These are phyloP conservation scores for Leccinum fallax DNA, from an alignment of 1,284 basidiomycete genomes.

Conservation along the genomic window DNA sequence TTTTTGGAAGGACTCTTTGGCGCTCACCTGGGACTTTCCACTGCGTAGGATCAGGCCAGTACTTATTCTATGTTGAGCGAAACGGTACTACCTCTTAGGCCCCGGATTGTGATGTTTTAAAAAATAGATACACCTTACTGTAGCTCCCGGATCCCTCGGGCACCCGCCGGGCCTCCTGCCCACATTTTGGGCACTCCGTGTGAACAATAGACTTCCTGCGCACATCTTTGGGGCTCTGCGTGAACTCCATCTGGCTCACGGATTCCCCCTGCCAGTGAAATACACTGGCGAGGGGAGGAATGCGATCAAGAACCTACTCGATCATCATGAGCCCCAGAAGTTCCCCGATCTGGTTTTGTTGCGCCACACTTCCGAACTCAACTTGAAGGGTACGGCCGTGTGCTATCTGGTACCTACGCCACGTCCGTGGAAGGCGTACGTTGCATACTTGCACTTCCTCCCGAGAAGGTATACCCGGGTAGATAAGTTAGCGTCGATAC, in stretches of 20 bases:
- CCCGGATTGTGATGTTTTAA: no score
- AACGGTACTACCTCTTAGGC: no score
- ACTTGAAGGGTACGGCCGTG: constrained; percentile 24
- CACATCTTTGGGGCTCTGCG: no score
- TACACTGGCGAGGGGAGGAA: constrained; percentile 25
- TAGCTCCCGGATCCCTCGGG: no score
- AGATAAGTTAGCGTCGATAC: not conserved
- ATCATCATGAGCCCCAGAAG: constrained; percentile 25
- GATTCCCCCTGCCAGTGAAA: no score
- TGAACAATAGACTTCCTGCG: no score
- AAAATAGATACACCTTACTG: no score
- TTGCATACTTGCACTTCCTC: constrained; percentile 51
- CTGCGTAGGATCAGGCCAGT: no score
- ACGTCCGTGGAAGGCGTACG: constrained; percentile 33
- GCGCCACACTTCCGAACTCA: constrained; percentile 31
- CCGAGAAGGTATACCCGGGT: constrained; percentile 33
- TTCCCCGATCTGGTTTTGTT: constrained; percentile 30
- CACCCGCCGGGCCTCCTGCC: no score
- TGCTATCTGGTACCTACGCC: constrained; percentile 22
- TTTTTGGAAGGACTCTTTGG: constrained; percentile 34
- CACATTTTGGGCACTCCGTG: no score
- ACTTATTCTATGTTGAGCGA: no score
- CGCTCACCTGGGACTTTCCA: constrained; percentile 35
- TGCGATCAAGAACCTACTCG: constrained; percentile 26
- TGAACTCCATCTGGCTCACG: no score